These are phyloP conservation scores for Lentithecium fluviatile DNA, from an alignment of 495 filamentous ascomycete species.

Conservation along the genomic window DNA sequence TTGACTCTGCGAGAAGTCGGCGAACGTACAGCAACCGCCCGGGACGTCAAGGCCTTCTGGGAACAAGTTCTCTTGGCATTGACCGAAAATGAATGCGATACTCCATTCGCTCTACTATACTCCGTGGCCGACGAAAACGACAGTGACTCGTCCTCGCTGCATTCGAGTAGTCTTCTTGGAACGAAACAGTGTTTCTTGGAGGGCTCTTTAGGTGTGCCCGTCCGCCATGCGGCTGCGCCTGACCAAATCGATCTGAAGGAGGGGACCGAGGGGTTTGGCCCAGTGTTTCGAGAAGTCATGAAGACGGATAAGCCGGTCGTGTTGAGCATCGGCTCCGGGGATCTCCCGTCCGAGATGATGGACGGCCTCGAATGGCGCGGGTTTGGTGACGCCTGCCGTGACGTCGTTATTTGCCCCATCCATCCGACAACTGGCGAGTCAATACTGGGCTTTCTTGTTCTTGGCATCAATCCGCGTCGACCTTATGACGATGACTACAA, in stretches of 20 bases:
- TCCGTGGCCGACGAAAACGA: conserved; percentile 38
- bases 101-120: conserved; percentile 39
- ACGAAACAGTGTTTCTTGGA: conserved; percentile 59
- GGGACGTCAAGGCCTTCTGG: conserved; percentile 52
- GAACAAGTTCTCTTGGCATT: conserved; percentile 31
- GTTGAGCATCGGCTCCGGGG: conserved; percentile 57
- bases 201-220: conserved; percentile 62
- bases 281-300: conserved; percentile 66
- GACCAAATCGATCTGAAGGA: conserved; percentile 58
- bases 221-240: conserved; percentile 55
- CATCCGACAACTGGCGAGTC: conserved; percentile 65
- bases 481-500: conserved; percentile 69
- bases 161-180: conserved; percentile 55
- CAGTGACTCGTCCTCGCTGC: conserved; percentile 49
- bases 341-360: conserved; percentile 57
- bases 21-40: conserved; percentile 63
- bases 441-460: conserved; percentile 64
- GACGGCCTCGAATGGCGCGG: conserved; percentile 63
- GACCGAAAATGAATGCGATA: conserved; percentile 35
- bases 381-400: conserved; percentile 61
- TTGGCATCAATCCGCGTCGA: conserved; percentile 67
- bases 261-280: conserved; percentile 62
- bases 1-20: conserved; percentile 59
- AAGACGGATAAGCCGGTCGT: conserved; percentile 57
- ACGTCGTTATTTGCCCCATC: conserved; percentile 67